A percentile compares a stretch with the other conserved stretches of the same genome.
Conservation (phyloP, 2,329 filamentous ascomycete genomes). For the Zymoseptoria passerinii region DNA sequence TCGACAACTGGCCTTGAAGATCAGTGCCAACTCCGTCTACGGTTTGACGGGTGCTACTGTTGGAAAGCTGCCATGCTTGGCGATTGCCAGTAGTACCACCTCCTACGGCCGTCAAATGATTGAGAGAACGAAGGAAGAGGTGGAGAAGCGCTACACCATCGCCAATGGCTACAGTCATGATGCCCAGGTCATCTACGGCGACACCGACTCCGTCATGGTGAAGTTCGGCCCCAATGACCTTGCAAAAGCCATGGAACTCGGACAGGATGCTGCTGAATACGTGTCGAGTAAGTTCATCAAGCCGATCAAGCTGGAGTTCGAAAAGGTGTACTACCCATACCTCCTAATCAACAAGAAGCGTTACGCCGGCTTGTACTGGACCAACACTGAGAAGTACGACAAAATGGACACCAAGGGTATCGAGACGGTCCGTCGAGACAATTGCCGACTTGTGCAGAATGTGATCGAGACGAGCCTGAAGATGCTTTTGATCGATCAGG, state of each 20-base stretch:
- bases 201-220: slow-evolving; percentile 99
- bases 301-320: slow-evolving; percentile 97
- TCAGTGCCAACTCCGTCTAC: slow-evolving; percentile 97
- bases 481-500: slow-evolving; percentile 91
- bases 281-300: slow-evolving; percentile 91
- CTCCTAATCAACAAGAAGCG: slow-evolving; percentile 99
- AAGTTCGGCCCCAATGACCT: slow-evolving; percentile 91
- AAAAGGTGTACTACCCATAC: slow-evolving; percentile 98
- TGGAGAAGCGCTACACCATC: slow-evolving; percentile 81
- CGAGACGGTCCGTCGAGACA: slow-evolving; percentile 93
- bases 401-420: slow-evolving; percentile 99
- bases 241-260: slow-evolving; percentile 82
- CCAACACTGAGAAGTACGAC: slow-evolving; percentile 85
- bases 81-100: slow-evolving; percentile 93
- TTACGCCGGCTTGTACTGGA: slow-evolving; percentile 97
- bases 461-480: slow-evolving; percentile 94
- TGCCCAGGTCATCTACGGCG: slow-evolving; percentile 95
- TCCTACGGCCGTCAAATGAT: slow-evolving; percentile 98
- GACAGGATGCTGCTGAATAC: slow-evolving; percentile 80
- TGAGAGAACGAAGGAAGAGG: slow-evolving; percentile 93
- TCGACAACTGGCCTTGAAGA: slow-evolving; percentile 89
- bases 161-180: slow-evolving; percentile 92
- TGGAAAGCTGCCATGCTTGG: slow-evolving; percentile 88
- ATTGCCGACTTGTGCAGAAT: slow-evolving; percentile 88
- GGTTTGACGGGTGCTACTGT: slow-evolving; percentile 93